phyloP scores from a whole-genome alignment of 345 rosid genomes.

The Pistacia integerrima region DNA sequence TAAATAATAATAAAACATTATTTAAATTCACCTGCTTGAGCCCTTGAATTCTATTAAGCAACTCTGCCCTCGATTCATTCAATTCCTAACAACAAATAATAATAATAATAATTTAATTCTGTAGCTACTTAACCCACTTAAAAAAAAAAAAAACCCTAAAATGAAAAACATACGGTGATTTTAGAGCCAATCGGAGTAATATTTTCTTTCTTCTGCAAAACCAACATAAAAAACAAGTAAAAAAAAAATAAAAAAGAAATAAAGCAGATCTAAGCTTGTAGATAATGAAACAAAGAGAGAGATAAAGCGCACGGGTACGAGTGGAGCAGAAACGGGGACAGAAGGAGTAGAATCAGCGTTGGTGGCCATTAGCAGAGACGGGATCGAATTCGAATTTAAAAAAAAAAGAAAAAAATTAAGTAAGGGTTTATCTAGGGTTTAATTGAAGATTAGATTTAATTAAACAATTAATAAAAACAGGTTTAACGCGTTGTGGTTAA shows the following conservation, averaged over 20 bases:
- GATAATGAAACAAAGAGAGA: background rate
- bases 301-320: conserved; percentile 32
- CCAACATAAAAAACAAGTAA: background rate
- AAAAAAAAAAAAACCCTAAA: background rate
- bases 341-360: conserved; percentile 53
- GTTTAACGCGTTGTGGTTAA: too few relatives aligned
- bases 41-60: conserved; percentile 79
- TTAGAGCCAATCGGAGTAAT: conserved; percentile 61
- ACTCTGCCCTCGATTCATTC: conserved; percentile 82
- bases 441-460: too few relatives aligned
- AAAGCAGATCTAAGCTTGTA: background rate
- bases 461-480: conserved; percentile 3
- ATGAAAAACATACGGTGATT: conserved; percentile 45
- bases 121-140: background rate
- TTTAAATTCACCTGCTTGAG: conserved; percentile 65
- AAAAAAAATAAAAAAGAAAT: background rate
- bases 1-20: too few relatives aligned
- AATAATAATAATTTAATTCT: background rate
- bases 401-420: too few relatives aligned
- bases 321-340: conserved; percentile 46
- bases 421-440: too few relatives aligned
- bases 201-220: conserved; percentile 72
- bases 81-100: conserved; percentile 49
- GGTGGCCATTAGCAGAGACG: conserved; percentile 42
- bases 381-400: background rate